Base-by-base conservation (phyloP, 1,284 basidiomycete species). In the Leccinum glutinopallens region DNA sequence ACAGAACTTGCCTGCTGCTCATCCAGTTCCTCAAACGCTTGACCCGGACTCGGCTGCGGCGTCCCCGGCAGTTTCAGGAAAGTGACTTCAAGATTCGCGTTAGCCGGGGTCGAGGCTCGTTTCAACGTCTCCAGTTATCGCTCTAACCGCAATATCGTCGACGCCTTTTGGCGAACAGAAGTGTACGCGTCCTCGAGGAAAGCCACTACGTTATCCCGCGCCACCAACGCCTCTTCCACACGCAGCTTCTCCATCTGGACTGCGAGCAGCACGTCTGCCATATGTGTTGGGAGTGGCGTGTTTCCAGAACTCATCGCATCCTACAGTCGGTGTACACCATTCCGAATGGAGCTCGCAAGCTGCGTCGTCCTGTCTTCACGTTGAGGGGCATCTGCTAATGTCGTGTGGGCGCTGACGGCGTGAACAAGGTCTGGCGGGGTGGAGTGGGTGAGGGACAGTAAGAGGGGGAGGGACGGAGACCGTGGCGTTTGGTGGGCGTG, bases 131-230 rank as follows among this genome's bases (percentile, higher is more conserved):
- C 68, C 19, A 78, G 72, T 68, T 84, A 80, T 63, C 79, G 76
- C 64, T 84, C 80, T 39, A 90, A 74, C 5, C 72, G 76, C 39
- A 82, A 79, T 63, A 91, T 84, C 8, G 78, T 73, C 17, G 78
- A 75, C 2, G 82, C 78, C 75, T 91, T 91, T 70, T 88, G 82
- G 37, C 83, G 81, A 64, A 91, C 77, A 0, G 86, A 85, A 29
- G 78, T 75, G 70, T 87, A 89, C 2, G 87, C 88, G 54, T 85
- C 82, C 33, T 82, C 79, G n/a, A 92, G 81, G 33, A 83, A 84
- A 49, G 82, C 75, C 1, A 89, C 83, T n/a, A 83, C 83, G 41
- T 80, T 82, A 71, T 92, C 90, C 53, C 90, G 84, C 33, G 89
- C 89, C 43, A 76, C 78, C 61, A 87, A 74, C 2, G 87, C 88